Conservation (phyloP, 192 early-diverging fungal genomes). For the Dissophora globulifera region DNA sequence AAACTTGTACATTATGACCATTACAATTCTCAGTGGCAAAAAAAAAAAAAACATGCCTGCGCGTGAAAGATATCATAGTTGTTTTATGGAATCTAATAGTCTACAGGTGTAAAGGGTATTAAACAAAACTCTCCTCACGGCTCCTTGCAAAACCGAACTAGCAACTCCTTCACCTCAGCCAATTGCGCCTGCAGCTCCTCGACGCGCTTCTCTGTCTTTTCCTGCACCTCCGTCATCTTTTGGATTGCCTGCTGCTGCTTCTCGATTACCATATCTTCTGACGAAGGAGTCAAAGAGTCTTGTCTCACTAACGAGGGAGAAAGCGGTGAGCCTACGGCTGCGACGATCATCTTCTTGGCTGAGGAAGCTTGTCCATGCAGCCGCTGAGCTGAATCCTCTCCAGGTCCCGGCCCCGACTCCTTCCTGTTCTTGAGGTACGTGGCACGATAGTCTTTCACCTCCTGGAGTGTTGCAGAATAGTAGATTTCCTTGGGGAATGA, state of each 20-base stretch:
- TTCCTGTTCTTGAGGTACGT: constrained; percentile 4
- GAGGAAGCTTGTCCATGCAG: neutral
- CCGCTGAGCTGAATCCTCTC: neutral
- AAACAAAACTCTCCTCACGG: no score
- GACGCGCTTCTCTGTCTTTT: neutral
- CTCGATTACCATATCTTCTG: no score
- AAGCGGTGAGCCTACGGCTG: no score
- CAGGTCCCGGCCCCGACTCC: neutral
- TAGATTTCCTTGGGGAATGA: constrained; percentile 23
- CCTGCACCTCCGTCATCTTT: neutral
- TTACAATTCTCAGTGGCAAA: no score
- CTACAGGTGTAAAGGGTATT: no score
- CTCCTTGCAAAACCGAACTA: constrained; percentile 1
- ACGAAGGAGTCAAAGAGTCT: no score
- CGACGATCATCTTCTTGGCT: neutral
- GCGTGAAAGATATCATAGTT: no score
- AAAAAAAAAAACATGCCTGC: no score
- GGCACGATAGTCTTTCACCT: constrained; percentile 11
- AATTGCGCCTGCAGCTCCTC: neutral
- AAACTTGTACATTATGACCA: neutral
- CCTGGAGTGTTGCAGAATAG: constrained; percentile 13
- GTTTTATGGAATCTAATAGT: no score
- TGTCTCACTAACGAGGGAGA: no score
- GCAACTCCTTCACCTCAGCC: neutral
- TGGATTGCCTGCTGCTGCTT: neutral